Base-by-base conservation (phyloP, 2,329 filamentous ascomycete species). In the Pseudogymnoascus sp. region DNA sequence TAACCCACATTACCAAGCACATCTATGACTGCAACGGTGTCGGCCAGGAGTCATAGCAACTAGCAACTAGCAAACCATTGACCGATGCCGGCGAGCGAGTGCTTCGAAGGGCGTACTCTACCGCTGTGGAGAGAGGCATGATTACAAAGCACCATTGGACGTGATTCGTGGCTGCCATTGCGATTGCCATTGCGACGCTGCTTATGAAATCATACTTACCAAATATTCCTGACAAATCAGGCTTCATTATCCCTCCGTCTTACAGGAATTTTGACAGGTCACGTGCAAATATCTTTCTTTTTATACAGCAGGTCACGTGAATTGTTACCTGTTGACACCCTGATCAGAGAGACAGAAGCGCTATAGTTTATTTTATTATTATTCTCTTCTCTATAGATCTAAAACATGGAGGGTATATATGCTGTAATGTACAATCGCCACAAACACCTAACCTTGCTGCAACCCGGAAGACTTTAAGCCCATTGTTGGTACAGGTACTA, bases 161-260 rank as follows among this genome's bases (percentile, higher is more conserved):
- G 41, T 45, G n/a, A 5, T 45, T 16, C 22, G 22, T 55, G n/a
- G n/a, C 49, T 55, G 49, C 28, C 49, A 55, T 55, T 55, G 28
- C 19, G 19, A 19, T 19, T 19, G 19, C 19, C 19, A 19, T 19
- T 19, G 19, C n/a, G 28, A 55, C 28, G 16, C 28, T 55, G 16
- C 49, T 52, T 30, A 52, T 23, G 2, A 23, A 45, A 35, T 4
- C 33, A 5, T 30, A 16, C 45, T 52, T 52, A 52, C 23, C 45
- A 52, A 16, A n/a, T 52, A 23, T 52, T 30, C 23, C 45, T 55
- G 49, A 55, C 45, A 55, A 55, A 55, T 55, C n/a, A 55, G 45
- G 45, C 28, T 12, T 55, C 45, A 33, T 19, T 55, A 55, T 55
- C n/a, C 49, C 49, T 33, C 49, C 28, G 49, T 55, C 49, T 33